phyloP scores from a whole-genome alignment of 2,329 filamentous ascomycete species.

The Alternaria tenuissima region DNA sequence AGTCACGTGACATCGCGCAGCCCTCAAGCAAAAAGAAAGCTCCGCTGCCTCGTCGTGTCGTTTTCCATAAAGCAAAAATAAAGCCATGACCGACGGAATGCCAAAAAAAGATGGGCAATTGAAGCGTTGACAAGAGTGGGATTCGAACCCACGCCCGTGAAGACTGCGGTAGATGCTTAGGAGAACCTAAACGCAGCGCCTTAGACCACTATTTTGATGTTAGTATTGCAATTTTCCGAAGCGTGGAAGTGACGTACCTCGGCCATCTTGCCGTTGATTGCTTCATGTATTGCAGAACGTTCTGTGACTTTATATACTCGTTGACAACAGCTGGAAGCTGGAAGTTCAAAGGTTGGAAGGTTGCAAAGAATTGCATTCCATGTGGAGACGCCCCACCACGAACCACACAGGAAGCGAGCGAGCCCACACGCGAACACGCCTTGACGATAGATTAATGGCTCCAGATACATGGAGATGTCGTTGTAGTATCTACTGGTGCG shows the following conservation, averaged over 20 bases:
- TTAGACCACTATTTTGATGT: conserved; percentile 15
- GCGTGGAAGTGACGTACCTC: no score
- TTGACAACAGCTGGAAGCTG: background rate
- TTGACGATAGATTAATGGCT: background rate
- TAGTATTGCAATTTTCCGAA: no score
- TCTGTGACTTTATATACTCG: fast-evolving
- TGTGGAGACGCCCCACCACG: background rate
- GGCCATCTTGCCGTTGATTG: background rate
- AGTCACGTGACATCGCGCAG: no score
- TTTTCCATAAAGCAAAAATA: no score
- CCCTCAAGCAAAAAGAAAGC: no score
- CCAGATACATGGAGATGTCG: background rate
- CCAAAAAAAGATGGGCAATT: no score
- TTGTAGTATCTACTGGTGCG: background rate
- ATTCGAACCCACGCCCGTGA: conserved; percentile 37
- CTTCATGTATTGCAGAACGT: background rate
- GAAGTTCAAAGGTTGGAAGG: background rate
- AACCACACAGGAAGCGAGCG: background rate
- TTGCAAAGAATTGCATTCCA: conserved; percentile 3
- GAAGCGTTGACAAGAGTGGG: conserved; percentile 27
- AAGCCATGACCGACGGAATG: no score
- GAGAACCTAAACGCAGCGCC: conserved; percentile 42
- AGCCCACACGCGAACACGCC: background rate
- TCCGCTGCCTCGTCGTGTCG: no score
- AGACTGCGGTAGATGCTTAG: conserved; percentile 34